Percentiles rank a stretch among this genome's conserved stretches.
Evolutionary conservation across 768 basidiomycete genomes (phyloP).

Genomic region (Amyloporia xantha): DNA sequence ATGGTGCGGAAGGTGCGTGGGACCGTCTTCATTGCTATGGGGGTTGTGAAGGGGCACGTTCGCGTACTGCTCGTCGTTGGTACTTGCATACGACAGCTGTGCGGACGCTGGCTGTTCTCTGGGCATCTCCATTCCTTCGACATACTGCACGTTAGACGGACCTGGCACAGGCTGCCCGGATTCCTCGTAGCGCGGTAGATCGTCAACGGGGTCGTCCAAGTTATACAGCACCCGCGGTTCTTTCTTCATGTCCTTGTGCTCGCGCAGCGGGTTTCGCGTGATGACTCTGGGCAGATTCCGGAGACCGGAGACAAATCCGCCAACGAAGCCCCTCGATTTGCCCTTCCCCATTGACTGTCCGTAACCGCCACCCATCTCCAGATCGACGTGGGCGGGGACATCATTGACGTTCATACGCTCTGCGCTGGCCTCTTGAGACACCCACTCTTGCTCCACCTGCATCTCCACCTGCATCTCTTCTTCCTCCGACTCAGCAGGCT

Average conservation of each 20-base stretch:
- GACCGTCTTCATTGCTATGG: neutral
- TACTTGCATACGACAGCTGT: neutral
- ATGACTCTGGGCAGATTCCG: slow-evolving; percentile 14
- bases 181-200: slow-evolving; percentile 13
- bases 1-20: neutral
- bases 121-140: slow-evolving; percentile 10
- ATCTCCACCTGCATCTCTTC: neutral
- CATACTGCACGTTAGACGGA: slow-evolving; percentile 13
- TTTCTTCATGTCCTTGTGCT: slow-evolving; percentile 12
- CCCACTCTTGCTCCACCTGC: neutral
- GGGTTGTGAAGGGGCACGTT: slow-evolving; percentile 2
- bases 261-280: slow-evolving; percentile 8
- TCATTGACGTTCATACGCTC: slow-evolving; percentile 14
- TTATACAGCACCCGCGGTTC: slow-evolving; percentile 4
- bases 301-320: slow-evolving; percentile 19
- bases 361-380: slow-evolving; percentile 2
- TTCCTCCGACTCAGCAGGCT: neutral
- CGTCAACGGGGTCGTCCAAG: neutral
- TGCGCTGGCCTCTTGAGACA: slow-evolving; percentile 5
- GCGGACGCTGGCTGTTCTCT: neutral
- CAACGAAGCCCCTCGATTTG: slow-evolving; percentile 16
- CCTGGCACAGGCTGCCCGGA: slow-evolving; percentile 12
- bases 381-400: neutral
- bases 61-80: neutral
- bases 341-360: slow-evolving; percentile 5